phyloP scores from a whole-genome alignment of 495 filamentous ascomycete genomes.

The Cairneyella variabilis region DNA sequence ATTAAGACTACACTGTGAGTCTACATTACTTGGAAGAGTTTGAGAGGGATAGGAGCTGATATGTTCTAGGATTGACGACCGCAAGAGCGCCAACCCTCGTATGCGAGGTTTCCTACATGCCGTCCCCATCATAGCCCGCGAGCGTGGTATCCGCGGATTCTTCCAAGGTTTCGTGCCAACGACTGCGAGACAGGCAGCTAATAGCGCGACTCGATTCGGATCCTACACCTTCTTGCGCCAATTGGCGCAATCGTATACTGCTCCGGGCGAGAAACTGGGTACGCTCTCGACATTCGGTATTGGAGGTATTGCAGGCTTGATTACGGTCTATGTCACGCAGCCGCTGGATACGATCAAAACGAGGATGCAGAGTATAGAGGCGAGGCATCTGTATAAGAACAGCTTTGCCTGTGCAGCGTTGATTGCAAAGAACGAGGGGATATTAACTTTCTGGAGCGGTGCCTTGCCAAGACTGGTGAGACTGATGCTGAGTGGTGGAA shows the following conservation, averaged over 20 bases:
- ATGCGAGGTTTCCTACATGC: conserved; percentile 93
- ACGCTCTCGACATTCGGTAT: conserved; percentile 86
- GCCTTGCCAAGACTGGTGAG: conserved; percentile 81
- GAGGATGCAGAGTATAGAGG: conserved; percentile 96
- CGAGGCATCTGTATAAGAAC: conserved; percentile 78
- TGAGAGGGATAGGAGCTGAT: background rate
- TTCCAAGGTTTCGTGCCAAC: conserved; percentile 97
- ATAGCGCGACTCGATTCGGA: conserved; percentile 84
- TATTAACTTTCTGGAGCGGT: conserved; percentile 91
- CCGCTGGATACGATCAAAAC: conserved; percentile 96
- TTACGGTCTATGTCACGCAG: conserved; percentile 90
- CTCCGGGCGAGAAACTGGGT: conserved; percentile 92
- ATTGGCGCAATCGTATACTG: conserved; percentile 84
- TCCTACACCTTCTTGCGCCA: conserved; percentile 89
- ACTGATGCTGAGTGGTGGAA: conserved; percentile 86
- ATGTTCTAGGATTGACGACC: conserved; percentile 79
- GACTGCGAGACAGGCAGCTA: conserved; percentile 90
- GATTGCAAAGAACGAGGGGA: conserved; percentile 85
- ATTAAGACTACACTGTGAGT: conserved; percentile 89
- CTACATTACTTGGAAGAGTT: background rate
- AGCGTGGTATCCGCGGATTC: conserved; percentile 85
- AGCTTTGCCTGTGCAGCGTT: conserved; percentile 78
- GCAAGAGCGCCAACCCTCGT: conserved; percentile 79
- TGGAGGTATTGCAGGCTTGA: conserved; percentile 82
- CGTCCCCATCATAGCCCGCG: conserved; percentile 76